Evolutionary conservation across 2,329 filamentous ascomycete species (phyloP).

Genomic region (Thermoascus crustaceus): DNA sequence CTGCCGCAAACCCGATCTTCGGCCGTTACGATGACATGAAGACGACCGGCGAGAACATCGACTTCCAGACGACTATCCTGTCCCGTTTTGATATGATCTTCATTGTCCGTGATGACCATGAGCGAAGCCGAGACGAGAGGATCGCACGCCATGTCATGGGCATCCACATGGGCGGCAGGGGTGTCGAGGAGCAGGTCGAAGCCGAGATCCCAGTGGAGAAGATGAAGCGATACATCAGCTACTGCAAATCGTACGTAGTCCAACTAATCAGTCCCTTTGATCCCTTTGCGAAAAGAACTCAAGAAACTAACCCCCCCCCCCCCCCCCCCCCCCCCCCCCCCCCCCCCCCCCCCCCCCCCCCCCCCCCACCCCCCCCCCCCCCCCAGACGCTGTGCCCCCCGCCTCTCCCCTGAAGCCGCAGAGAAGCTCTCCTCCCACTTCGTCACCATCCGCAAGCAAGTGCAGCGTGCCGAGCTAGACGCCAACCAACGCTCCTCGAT

Average conservation of each 20-base stretch:
- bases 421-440: slow-evolving; percentile 97
- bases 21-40: slow-evolving; percentile 98
- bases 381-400: slow-evolving; percentile 75
- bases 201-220: slow-evolving; percentile 90
- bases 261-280: background rate
- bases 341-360: slow-evolving; percentile 56
- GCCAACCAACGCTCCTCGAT: slow-evolving; percentile 87
- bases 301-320: slow-evolving; percentile 13
- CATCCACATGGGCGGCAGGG: slow-evolving; percentile 87
- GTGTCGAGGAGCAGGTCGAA: slow-evolving; percentile 71
- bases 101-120: slow-evolving; percentile 93
- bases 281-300: no score
- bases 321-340: slow-evolving; percentile 75
- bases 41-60: slow-evolving; percentile 94
- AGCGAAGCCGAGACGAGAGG: slow-evolving; percentile 76
- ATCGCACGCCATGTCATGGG: slow-evolving; percentile 97
- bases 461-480: slow-evolving; percentile 82
- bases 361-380: slow-evolving; percentile 14
- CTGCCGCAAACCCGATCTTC: slow-evolving; percentile 94
- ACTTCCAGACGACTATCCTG: slow-evolving; percentile 96
- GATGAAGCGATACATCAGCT: slow-evolving; percentile 95
- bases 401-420: slow-evolving; percentile 79
- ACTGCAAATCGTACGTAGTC: slow-evolving; percentile 78
- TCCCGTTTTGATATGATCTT: slow-evolving; percentile 99
- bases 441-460: slow-evolving; percentile 88